phyloP scores from a whole-genome alignment of 768 basidiomycete genomes.

The Boletus sp. region DNA sequence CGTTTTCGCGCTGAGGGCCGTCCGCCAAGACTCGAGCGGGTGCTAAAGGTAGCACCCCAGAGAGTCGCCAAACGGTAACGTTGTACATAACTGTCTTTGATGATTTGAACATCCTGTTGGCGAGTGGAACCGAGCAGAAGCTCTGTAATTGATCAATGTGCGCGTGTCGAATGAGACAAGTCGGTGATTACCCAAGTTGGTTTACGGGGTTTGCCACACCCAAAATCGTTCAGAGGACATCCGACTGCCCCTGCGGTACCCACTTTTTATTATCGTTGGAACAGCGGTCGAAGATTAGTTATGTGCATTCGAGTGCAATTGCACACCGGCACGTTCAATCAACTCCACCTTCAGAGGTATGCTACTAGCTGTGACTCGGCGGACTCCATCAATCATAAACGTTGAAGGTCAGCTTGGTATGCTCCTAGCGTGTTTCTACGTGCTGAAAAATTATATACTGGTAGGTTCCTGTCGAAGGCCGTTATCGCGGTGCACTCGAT shows the following conservation, averaged over 20 bases:
- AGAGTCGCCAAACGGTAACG: not conserved
- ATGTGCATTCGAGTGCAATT: no score
- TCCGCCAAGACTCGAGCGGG: not conserved
- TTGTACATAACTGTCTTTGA: not conserved
- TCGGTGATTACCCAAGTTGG: no score
- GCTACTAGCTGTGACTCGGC: no score
- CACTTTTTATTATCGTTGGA: no score
- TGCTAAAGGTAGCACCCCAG: not conserved
- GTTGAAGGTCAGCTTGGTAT: conserved; percentile 18
- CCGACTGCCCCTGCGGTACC: no score
- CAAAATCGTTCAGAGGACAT: no score
- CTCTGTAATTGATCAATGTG: not conserved
- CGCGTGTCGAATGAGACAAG: no score
- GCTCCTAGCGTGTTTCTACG: not conserved
- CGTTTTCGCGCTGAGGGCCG: not conserved
- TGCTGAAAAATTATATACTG: conserved; percentile 5
- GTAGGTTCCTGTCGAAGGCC: conserved; percentile 88
- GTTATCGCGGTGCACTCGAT: conserved; percentile 93
- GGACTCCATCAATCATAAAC: conserved; percentile 11
- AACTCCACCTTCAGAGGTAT: not conserved
- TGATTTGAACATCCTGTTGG: not conserved
- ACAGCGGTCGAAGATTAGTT: not conserved
- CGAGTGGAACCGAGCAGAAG: not conserved
- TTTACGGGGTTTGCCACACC: no score
- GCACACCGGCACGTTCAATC: no score